Conservation (phyloP, 1,284 basidiomycete species). For the Marasmius fiardii region DNA sequence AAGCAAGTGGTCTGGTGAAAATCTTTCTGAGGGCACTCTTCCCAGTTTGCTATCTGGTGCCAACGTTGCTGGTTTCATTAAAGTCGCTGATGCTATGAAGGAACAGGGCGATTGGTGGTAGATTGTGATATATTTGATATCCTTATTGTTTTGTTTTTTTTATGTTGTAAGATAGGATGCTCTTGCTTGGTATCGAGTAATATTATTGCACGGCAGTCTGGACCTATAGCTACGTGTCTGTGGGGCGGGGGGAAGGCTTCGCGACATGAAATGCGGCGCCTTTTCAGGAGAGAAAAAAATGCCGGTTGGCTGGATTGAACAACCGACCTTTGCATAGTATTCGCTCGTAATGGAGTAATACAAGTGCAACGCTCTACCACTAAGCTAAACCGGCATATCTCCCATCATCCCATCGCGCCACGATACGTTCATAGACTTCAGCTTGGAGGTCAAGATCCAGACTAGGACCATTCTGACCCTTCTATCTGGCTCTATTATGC, state of each 20-base stretch:
- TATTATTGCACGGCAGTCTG: neutral
- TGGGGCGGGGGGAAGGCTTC: neutral
- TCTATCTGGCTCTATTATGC: no score
- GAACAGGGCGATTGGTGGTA: constrained; percentile 77
- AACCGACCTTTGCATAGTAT: neutral
- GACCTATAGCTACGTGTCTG: neutral
- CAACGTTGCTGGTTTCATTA: constrained; percentile 78
- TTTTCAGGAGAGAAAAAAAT: neutral
- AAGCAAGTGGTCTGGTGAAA: constrained; percentile 56
- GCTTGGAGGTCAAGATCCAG: no score
- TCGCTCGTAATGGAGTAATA: neutral
- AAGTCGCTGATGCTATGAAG: constrained; percentile 66
- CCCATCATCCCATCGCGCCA: neutral
- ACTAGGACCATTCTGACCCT: no score
- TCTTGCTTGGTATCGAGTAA: neutral
- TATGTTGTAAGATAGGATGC: neutral
- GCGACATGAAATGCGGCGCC: neutral
- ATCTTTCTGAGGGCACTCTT: constrained; percentile 35
- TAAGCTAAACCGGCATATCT: neutral
- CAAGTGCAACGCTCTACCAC: neutral
- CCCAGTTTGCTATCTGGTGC: constrained; percentile 69
- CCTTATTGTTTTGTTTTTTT: neutral
- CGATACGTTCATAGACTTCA: neutral
- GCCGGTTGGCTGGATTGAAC: neutral
- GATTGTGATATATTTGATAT: constrained; percentile 8